Percentiles rank a stretch among this genome's conserved stretches.
Evolutionary conservation across 768 basidiomycete species (phyloP).

Genomic region (Calocera cornea): DNA sequence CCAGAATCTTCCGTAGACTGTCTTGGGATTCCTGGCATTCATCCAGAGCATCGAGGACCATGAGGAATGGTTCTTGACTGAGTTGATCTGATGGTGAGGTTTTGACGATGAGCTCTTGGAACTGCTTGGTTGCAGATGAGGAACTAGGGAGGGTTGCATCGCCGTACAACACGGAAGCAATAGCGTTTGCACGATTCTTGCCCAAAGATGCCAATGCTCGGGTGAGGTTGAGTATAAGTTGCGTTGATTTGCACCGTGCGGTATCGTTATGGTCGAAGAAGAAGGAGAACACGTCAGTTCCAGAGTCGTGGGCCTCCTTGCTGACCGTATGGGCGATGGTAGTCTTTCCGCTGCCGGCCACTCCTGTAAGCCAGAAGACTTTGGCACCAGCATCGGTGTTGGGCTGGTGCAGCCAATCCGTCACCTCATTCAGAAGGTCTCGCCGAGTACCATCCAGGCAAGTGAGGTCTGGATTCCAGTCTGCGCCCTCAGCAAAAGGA

Average conservation of each 20-base stretch:
- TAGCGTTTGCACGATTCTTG: conserved; percentile 15
- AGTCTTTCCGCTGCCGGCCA: conserved; percentile 30
- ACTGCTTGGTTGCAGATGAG: conserved; percentile 12
- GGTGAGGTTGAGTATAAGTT: neutral
- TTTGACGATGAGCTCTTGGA: conserved; percentile 2
- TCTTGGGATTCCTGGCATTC: neutral
- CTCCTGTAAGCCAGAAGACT: conserved; percentile 24
- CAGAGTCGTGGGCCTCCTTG: conserved; percentile 12
- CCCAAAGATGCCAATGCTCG: neutral
- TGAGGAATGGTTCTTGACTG: neutral
- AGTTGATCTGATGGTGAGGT: neutral
- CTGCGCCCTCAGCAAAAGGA: neutral
- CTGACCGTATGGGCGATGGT: conserved; percentile 29
- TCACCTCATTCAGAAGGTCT: neutral
- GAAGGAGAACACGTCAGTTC: conserved; percentile 26
- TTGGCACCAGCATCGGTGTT: neutral
- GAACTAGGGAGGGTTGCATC: conserved; percentile 19
- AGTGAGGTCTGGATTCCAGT: neutral
- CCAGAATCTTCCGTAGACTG: neutral
- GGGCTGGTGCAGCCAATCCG: neutral
- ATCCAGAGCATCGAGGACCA: neutral
- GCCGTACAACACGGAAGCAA: conserved; percentile 22
- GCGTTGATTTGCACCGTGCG: neutral
- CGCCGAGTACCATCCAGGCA: neutral
- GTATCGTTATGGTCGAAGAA: conserved; percentile 21